Percentiles rank a stretch among this genome's conserved stretches.
Evolutionary conservation across 345 rosid genomes (phyloP).

Genomic region (Euphorbia lathyris): DNA sequence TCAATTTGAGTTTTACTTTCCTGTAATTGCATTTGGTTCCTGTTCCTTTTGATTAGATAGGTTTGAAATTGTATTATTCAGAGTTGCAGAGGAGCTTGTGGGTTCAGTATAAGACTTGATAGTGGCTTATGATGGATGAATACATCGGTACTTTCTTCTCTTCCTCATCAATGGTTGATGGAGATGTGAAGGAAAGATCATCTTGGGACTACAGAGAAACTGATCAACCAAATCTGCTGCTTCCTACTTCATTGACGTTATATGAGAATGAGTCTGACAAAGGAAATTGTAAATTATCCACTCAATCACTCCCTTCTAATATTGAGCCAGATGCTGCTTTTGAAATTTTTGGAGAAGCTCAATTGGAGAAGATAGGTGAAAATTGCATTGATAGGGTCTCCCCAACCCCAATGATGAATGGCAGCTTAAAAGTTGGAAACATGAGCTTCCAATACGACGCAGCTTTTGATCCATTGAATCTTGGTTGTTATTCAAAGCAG

Average conservation of each 20-base stretch:
- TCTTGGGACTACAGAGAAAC: slow-evolving; percentile 31
- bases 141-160: slow-evolving; percentile 32
- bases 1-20: background rate
- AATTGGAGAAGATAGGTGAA: slow-evolving; percentile 13
- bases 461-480: slow-evolving; percentile 16
- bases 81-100: slow-evolving; percentile 2
- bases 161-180: slow-evolving; percentile 30
- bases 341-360: slow-evolving; percentile 22
- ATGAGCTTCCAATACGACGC: slow-evolving; percentile 19
- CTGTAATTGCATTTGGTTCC: background rate
- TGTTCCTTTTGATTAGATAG: background rate
- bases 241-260: slow-evolving; percentile 21
- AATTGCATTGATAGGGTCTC: slow-evolving; percentile 16
- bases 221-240: slow-evolving; percentile 18
- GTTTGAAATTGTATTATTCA: background rate
- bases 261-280: slow-evolving; percentile 16
- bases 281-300: slow-evolving; percentile 22
- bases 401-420: slow-evolving; percentile 17
- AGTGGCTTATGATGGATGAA: slow-evolving; percentile 35
- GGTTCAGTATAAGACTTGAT: background rate
- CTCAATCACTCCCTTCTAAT: slow-evolving; percentile 24
- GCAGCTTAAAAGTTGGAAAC: slow-evolving; percentile 23
- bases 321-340: slow-evolving; percentile 22
- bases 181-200: slow-evolving; percentile 28
- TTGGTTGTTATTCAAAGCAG: slow-evolving; percentile 26